phyloP scores from a whole-genome alignment of 1,284 basidiomycete species.

The Cryptococcus hybrid region DNA sequence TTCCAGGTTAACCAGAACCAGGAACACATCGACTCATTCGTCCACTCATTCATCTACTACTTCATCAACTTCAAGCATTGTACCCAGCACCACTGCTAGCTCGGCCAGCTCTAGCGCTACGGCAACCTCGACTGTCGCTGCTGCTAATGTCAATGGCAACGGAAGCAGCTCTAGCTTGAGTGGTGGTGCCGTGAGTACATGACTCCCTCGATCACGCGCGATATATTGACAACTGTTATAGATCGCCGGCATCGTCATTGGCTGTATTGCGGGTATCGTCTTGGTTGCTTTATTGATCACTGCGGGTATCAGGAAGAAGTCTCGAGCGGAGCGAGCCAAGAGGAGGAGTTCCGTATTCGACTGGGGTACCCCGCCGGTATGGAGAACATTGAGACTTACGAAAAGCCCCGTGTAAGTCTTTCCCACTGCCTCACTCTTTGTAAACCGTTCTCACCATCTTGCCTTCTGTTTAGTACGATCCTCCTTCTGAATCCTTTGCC shows the following conservation, averaged over 20 bases:
- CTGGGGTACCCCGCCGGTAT: constrained; percentile 27
- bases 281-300: constrained; percentile 33
- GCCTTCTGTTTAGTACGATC: constrained; percentile 21
- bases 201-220: not conserved
- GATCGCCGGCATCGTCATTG: constrained; percentile 46
- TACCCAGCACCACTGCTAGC: constrained; percentile 5
- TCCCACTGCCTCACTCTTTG: not conserved
- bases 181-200: constrained; percentile 28
- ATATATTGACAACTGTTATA: constrained; percentile 7
- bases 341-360: constrained; percentile 43
- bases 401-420: constrained; percentile 31
- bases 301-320: constrained; percentile 28
- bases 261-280: constrained; percentile 29
- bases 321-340: constrained; percentile 29
- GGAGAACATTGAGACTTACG: constrained; percentile 28
- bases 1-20: not conserved
- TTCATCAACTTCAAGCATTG: not conserved
- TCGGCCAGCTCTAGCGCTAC: constrained; percentile 5
- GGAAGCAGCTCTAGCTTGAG: constrained; percentile 25
- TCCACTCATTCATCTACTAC: not conserved
- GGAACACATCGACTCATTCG: not conserved
- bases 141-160: constrained; percentile 13
- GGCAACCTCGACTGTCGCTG: constrained; percentile 3
- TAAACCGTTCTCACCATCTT: not conserved
- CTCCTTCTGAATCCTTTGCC: constrained; percentile 30